phyloP scores from a whole-genome alignment of 768 basidiomycete species.

The Mycena floridula region DNA sequence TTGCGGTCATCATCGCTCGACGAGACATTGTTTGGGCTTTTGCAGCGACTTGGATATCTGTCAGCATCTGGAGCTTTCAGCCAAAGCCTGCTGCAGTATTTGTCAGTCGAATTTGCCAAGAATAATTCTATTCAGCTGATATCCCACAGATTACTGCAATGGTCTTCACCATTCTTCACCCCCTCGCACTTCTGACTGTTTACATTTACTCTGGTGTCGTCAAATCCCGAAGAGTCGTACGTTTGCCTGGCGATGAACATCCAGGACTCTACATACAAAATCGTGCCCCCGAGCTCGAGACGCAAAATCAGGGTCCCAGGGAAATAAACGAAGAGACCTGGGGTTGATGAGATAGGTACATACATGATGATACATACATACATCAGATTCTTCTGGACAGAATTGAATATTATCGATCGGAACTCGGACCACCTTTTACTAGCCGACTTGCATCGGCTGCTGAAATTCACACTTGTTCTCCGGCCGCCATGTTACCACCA shows the following conservation, averaged over 20 bases:
- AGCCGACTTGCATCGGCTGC: too few species aligned
- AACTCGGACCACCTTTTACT: too few species aligned
- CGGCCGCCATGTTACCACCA: too few species aligned
- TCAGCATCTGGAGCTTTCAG: conserved; percentile 52
- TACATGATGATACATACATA: too few species aligned
- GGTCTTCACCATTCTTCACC: conserved; percentile 61
- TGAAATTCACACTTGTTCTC: too few species aligned
- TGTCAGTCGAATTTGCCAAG: conserved; percentile 29
- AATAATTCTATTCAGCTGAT: background rate
- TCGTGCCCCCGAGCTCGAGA: background rate
- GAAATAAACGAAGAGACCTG: background rate
- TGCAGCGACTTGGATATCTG: conserved; percentile 68
- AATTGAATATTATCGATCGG: too few species aligned
- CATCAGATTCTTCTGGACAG: too few species aligned
- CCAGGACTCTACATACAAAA: background rate
- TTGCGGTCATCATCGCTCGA: conserved; percentile 48
- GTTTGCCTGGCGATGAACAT: background rate
- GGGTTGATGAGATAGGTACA: background rate
- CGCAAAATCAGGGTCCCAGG: background rate
- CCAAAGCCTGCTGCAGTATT: conserved; percentile 64
- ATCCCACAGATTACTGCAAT: conserved; percentile 47
- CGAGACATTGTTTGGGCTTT: conserved; percentile 72
- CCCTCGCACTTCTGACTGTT: conserved; percentile 47
- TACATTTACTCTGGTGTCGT: conserved; percentile 32
- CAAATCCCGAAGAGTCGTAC: conserved; percentile 4